These are phyloP conservation scores for Nakazawaea sp. DNA, from an alignment of 805 yeast species.

Conservation along the genomic window DNA sequence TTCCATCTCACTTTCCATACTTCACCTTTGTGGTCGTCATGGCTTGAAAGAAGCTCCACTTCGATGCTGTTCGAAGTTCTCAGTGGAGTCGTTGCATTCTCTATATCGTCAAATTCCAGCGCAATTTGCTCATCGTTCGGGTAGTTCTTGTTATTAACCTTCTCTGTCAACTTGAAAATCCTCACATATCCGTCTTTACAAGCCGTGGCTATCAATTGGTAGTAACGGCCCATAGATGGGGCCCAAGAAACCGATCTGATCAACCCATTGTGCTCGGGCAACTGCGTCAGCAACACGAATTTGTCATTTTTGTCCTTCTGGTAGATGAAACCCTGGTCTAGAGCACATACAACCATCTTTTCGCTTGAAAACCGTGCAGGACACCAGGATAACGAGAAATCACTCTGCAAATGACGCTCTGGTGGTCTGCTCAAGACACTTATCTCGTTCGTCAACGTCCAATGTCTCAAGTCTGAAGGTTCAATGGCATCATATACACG, in stretches of 20 bases:
- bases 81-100: conserved; percentile 12
- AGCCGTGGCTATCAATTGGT: conserved; percentile 88
- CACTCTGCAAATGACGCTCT: conserved; percentile 75
- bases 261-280: conserved; percentile 82
- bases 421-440: conserved; percentile 64
- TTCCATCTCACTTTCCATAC: conserved; percentile 98
- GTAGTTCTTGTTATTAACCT: background rate
- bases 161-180: conserved; percentile 65
- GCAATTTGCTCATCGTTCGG: conserved; percentile 10
- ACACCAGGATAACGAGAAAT: conserved; percentile 86
- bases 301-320: conserved; percentile 41
- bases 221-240: conserved; percentile 87
- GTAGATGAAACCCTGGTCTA: conserved; percentile 84
- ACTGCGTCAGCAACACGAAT: conserved; percentile 48
- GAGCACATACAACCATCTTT: conserved; percentile 74
- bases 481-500: conserved; percentile 84
- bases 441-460: conserved; percentile 74
- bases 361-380: conserved; percentile 79
- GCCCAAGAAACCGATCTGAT: conserved; percentile 94
- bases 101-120: conserved; percentile 11
- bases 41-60: conserved; percentile 58
- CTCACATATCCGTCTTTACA: conserved; percentile 92
- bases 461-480: conserved; percentile 77
- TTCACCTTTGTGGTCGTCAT: conserved; percentile 76
- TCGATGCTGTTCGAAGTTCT: conserved; percentile 22